Percentiles rank a stretch among this genome's conserved stretches.
phyloP scores from a whole-genome alignment of 352 stramenopile species.

The Lagenidium giganteum region DNA sequence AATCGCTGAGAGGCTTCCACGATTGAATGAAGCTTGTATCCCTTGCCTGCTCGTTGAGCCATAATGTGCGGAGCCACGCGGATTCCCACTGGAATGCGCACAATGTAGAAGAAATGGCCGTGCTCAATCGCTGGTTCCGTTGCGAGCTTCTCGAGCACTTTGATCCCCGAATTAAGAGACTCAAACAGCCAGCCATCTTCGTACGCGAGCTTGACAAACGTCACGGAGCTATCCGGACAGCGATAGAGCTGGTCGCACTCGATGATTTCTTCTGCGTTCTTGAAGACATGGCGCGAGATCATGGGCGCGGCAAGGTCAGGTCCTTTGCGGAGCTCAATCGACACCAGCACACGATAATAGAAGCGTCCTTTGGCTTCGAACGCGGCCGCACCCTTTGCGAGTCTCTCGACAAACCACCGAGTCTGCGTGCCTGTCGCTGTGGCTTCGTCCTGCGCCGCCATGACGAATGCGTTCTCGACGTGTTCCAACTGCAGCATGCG shows the following conservation, averaged over 20 bases:
- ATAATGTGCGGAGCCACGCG: conserved; percentile 66
- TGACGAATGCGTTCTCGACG: conserved; percentile 52
- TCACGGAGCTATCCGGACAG: conserved; percentile 50
- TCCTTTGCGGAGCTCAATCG: conserved; percentile 54
- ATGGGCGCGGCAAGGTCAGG: conserved; percentile 50
- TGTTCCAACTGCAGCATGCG: conserved; percentile 50
- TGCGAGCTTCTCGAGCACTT: conserved; percentile 46
- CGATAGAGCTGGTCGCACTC: conserved; percentile 51
- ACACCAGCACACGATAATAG: conserved; percentile 60
- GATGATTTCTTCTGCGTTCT: conserved; percentile 68
- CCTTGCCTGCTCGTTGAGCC: conserved; percentile 59
- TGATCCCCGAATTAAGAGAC: conserved; percentile 58
- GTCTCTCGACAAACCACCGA: conserved; percentile 19
- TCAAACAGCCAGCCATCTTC: conserved; percentile 68
- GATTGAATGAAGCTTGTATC: conserved; percentile 65
- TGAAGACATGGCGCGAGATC: conserved; percentile 47
- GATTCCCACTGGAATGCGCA: conserved; percentile 65
- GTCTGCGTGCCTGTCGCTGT: conserved; percentile 14
- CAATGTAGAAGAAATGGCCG: conserved; percentile 66
- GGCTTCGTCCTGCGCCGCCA: conserved; percentile 29
- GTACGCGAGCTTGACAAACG: conserved; percentile 65
- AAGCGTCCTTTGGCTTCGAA: conserved; percentile 29
- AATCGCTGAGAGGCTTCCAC: conserved; percentile 67
- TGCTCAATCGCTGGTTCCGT: conserved; percentile 43
- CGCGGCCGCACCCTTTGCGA: conserved; percentile 23